Base-by-base conservation (phyloP, 495 filamentous ascomycete genomes). In the Clohesyomyces aquaticus region DNA sequence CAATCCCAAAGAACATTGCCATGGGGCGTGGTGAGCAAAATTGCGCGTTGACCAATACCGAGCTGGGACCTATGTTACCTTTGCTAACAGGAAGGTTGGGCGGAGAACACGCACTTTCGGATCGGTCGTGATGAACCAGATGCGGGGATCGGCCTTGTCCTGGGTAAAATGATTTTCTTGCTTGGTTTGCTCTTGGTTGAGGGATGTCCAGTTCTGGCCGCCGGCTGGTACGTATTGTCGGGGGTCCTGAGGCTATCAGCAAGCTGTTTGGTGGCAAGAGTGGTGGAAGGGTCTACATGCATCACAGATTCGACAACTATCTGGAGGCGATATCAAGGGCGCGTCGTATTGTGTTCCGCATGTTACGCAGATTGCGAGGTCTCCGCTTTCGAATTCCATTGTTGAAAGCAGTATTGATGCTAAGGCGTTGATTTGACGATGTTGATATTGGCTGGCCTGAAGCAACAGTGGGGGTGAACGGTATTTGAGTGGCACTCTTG, bases 1-100 rank as follows among this genome's bases (percentile, higher is more conserved):
- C 87, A 82, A 72, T 92, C 89, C 89, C 89, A 93, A 8, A 93
- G 78, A 18, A 92, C 73, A 69, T 91, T 90, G 0, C 87, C 87
- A 0, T 71, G 19, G 0, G 79, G 77, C 0, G 84, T 88, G 29
- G 75, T 74, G 25, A 91, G 73, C 14, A 93, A 76, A 38, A 91
- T 81, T 48, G 83, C 84, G 12, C 89, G 81, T 70, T 93, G 85
- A 18, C 89, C 89, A 59, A 92, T 93, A 46, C 73, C 89, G 32
- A 65, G 66, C 19, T 59, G 56, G n/a, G n/a, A n/a, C n/a, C n/a
- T n/a, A n/a, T n/a, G n/a, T n/a, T n/a, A n/a, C n/a, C n/a, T n/a
- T n/a, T n/a, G n/a, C n/a, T n/a, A n/a, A n/a, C n/a, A n/a, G n/a
- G n/a, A n/a, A n/a, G n/a, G n/a, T n/a, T n/a, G n/a, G n/a, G n/a